Conservation (phyloP, 352 stramenopile genomes). For the Phytophthora macrochlamydospora region DNA sequence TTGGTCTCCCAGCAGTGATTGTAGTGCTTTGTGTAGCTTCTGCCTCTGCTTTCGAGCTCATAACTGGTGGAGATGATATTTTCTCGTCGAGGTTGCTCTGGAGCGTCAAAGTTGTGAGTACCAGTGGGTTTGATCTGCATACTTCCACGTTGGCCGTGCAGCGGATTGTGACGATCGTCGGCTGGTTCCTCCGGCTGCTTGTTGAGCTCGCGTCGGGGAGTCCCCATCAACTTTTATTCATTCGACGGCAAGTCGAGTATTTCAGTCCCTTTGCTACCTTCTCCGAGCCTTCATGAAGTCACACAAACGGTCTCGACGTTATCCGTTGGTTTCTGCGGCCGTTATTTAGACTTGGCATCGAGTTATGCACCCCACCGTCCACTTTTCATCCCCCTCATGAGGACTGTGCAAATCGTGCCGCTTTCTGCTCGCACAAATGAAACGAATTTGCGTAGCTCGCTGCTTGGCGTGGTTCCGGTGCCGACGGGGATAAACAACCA, state of each 20-base stretch:
- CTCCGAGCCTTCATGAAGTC: constrained; percentile 3
- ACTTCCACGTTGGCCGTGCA: constrained; percentile 20
- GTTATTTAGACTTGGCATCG: too few relatives aligned
- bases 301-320: too few relatives aligned
- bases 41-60: constrained; percentile 11
- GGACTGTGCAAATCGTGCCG: too few relatives aligned
- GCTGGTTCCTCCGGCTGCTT: constrained; percentile 24
- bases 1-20: constrained; percentile 13
- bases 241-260: constrained; percentile 27
- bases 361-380: too few relatives aligned
- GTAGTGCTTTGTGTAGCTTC: constrained; percentile 12
- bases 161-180: constrained; percentile 28
- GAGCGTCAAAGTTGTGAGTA: constrained; percentile 1
- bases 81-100: constrained; percentile 28
- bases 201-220: constrained; percentile 20
- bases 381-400: too few relatives aligned
- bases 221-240: constrained; percentile 27
- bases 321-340: too few relatives aligned
- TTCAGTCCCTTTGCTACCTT: constrained; percentile 27
- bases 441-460: too few relatives aligned
- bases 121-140: constrained; percentile 12
- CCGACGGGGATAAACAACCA: too few relatives aligned
- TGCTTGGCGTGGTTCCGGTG: too few relatives aligned
- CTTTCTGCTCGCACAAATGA: too few relatives aligned
- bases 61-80: constrained; percentile 10